These are phyloP conservation scores for Balansia obtecta DNA, from an alignment of 2,329 filamentous ascomycete species.

Conservation along the genomic window DNA sequence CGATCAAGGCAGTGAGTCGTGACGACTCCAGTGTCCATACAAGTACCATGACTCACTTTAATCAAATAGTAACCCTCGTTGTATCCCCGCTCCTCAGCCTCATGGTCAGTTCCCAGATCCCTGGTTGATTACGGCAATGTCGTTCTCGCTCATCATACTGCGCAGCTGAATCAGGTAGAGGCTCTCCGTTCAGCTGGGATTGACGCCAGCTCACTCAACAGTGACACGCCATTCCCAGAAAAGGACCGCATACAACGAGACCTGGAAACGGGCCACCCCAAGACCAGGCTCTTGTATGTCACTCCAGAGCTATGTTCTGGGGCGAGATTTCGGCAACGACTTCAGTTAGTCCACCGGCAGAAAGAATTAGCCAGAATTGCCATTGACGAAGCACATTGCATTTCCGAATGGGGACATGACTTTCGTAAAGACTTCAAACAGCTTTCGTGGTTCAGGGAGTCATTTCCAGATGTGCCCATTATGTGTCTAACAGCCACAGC, in stretches of 20 bases:
- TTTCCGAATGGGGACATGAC: constrained; percentile 96
- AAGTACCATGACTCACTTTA: constrained; percentile 5
- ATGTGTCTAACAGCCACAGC: constrained; percentile 91
- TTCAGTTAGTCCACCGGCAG: constrained; percentile 65
- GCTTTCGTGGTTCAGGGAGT: constrained; percentile 71
- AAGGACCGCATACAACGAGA: constrained; percentile 63
- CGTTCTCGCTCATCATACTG: not conserved
- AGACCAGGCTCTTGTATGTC: constrained; percentile 75
- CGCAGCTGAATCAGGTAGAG: constrained; percentile 80
- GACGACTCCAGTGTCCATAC: not conserved
- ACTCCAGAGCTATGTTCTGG: constrained; percentile 80
- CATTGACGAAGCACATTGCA: constrained; percentile 92
- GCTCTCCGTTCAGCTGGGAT: constrained; percentile 63
- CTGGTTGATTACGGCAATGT: constrained; percentile 2
- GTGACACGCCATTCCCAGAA: constrained; percentile 56
- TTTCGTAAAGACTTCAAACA: constrained; percentile 88
- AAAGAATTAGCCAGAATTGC: constrained; percentile 77
- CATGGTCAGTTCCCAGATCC: constrained; percentile 46
- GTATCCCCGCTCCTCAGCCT: constrained; percentile 79
- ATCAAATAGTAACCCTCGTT: constrained; percentile 63
- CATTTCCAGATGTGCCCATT: constrained; percentile 75
- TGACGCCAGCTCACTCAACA: constrained; percentile 76
- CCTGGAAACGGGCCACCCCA: constrained; percentile 76
- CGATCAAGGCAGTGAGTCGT: constrained; percentile 64
- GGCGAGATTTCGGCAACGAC: constrained; percentile 61